A percentile compares a stretch with the other conserved stretches of the same genome.
phyloP scores from a whole-genome alignment of 2,329 filamentous ascomycete species.

The Coniochaeta pulveracea region DNA sequence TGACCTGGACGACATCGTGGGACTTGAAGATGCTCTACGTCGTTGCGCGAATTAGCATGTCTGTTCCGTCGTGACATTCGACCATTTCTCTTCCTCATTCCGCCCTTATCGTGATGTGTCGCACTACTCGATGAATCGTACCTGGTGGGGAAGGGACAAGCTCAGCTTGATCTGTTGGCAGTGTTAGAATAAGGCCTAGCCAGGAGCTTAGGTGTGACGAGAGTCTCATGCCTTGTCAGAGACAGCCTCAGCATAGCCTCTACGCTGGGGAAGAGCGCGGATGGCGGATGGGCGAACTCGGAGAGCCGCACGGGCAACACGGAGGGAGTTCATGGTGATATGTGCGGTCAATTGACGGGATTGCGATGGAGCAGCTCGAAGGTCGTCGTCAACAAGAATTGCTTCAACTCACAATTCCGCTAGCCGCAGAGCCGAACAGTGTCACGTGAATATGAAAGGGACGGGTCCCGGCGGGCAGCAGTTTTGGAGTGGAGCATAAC shows the following conservation, averaged over 20 bases:
- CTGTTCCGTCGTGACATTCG: slow-evolving; percentile 8
- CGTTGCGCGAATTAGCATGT: slow-evolving; percentile 38
- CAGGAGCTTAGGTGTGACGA: slow-evolving; percentile 6
- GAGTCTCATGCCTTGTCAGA: slow-evolving; percentile 58
- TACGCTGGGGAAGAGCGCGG: slow-evolving; percentile 66
- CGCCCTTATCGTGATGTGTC: slow-evolving; percentile 6
- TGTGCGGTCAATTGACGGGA: slow-evolving; percentile 34
- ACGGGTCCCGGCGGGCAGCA: too few species aligned
- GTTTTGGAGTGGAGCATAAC: too few species aligned
- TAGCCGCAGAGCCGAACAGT: slow-evolving; percentile 5
- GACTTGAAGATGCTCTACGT: slow-evolving; percentile 57
- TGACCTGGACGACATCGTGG: slow-evolving; percentile 80
- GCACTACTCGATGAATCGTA: slow-evolving; percentile 36
- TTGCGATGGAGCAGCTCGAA: slow-evolving; percentile 30
- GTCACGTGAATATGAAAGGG: too few species aligned
- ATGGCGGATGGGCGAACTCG: slow-evolving; percentile 70
- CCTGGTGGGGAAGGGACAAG: slow-evolving; percentile 95
- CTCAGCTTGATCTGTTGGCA: slow-evolving; percentile 77
- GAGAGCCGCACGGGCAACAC: slow-evolving; percentile 82
- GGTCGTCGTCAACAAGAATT: slow-evolving; percentile 34
- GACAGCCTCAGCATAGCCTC: slow-evolving; percentile 83
- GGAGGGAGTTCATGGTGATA: slow-evolving; percentile 82
- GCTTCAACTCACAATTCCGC: slow-evolving; percentile 15
- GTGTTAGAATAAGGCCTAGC: slow-evolving; percentile 14
- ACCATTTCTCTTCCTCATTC: not conserved